Percentiles rank a stretch among this genome's conserved stretches.
Evolutionary conservation across 208 protist genomes (phyloP).

Genomic region (Acanthamoeba healyi): DNA sequence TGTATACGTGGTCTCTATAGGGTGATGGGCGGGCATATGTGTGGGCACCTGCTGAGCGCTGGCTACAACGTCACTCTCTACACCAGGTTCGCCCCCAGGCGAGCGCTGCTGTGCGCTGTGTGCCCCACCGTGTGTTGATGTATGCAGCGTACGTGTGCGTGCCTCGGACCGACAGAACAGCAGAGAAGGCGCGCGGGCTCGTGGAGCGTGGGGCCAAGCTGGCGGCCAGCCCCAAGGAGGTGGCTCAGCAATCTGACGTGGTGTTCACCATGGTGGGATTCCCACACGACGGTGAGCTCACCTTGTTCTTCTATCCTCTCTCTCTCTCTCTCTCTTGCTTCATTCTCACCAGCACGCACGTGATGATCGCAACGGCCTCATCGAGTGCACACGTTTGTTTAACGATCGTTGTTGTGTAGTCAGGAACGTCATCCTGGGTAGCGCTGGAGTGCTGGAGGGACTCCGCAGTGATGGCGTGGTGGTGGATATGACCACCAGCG

Average conservation of each 20-base stretch:
- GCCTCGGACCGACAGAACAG: too few relatives aligned
- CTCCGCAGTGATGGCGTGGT: slow-evolving; percentile 91
- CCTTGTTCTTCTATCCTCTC: too few relatives aligned
- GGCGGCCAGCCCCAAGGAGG: slow-evolving; percentile 90
- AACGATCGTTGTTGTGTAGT: not conserved
- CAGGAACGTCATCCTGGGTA: slow-evolving; percentile 6
- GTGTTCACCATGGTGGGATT: slow-evolving; percentile 96
- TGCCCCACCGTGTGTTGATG: too few relatives aligned
- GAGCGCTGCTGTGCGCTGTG: too few relatives aligned
- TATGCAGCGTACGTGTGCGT: too few relatives aligned
- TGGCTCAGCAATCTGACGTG: slow-evolving; percentile 92
- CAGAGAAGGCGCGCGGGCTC: slow-evolving; percentile 90
- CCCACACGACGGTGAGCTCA: slow-evolving; percentile 92
- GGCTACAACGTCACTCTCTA: slow-evolving; percentile 93
- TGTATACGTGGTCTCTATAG: too few relatives aligned
- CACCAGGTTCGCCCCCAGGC: too few relatives aligned
- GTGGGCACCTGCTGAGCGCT: slow-evolving; percentile 92
- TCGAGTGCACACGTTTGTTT: too few relatives aligned
- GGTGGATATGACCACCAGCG: slow-evolving; percentile 97
- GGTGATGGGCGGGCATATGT: slow-evolving; percentile 95
- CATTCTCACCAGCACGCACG: too few relatives aligned
- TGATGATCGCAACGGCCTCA: too few relatives aligned
- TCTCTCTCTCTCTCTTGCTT: too few relatives aligned
- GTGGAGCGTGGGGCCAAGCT: slow-evolving; percentile 90
- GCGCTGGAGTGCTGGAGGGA: slow-evolving; percentile 90